A percentile compares a stretch with the other conserved stretches of the same genome.
Evolutionary conservation across 2,329 filamentous ascomycete genomes (phyloP).

Genomic region (Aspergillus awamori): DNA sequence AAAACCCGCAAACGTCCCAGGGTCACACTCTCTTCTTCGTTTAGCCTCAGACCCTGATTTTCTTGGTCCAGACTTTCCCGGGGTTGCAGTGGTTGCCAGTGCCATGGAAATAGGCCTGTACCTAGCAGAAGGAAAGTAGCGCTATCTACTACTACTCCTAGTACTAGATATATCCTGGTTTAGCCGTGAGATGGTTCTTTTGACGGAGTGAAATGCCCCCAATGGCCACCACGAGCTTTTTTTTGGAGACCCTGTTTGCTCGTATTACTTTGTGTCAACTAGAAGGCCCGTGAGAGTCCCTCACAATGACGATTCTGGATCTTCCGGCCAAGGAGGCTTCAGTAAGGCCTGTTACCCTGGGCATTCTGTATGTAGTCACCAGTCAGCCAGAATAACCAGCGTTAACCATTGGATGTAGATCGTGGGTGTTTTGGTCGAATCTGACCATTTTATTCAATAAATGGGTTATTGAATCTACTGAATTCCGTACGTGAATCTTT

Average conservation of each 20-base stretch:
- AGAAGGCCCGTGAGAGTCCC: not conserved
- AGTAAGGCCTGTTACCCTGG: constrained; percentile 16
- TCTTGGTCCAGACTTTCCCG: not conserved
- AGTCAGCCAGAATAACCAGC: not conserved
- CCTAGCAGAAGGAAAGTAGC: too few relatives aligned
- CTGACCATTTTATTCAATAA: constrained; percentile 88
- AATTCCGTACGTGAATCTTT: constrained; percentile 66
- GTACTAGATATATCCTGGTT: not conserved
- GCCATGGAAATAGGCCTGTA: not conserved
- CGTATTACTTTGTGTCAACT: not conserved
- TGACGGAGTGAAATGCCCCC: not conserved
- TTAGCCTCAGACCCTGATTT: not conserved
- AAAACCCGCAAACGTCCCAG: not conserved
- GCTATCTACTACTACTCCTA: not conserved
- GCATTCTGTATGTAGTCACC: constrained; percentile 15
- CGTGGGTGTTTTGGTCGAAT: constrained; percentile 27
- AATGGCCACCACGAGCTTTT: not conserved
- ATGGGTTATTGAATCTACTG: constrained; percentile 82
- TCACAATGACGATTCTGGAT: not conserved
- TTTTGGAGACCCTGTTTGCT: too few relatives aligned
- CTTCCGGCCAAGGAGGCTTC: constrained; percentile 1
- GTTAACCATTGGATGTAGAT: constrained; percentile 8
- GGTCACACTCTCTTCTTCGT: not conserved
- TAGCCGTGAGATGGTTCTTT: not conserved
- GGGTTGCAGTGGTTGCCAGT: not conserved